These are phyloP conservation scores for Penicillium diatomitis DNA, from an alignment of 495 filamentous ascomycete species.

Conservation along the genomic window DNA sequence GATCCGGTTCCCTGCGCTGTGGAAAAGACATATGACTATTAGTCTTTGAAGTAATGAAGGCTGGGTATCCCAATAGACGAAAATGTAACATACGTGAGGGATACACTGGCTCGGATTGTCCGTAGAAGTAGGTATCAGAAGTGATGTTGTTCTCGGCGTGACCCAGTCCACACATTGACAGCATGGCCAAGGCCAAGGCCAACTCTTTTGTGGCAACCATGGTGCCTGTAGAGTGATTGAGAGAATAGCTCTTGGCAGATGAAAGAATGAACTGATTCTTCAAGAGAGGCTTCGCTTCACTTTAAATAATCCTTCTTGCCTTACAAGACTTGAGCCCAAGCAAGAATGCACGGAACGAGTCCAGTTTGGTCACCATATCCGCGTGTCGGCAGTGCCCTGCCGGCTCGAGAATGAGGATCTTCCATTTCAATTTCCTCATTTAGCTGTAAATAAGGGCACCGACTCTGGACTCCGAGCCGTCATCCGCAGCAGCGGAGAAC, in stretches of 20 bases:
- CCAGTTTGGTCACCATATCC: too few relatives aligned
- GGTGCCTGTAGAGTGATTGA: not conserved
- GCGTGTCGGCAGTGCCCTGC: too few relatives aligned
- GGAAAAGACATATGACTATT: too few relatives aligned
- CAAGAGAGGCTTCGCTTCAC: not conserved
- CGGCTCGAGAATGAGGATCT: too few relatives aligned
- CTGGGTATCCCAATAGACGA: not conserved
- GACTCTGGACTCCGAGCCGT: too few relatives aligned
- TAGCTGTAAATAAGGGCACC: too few relatives aligned
- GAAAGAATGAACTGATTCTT: too few relatives aligned
- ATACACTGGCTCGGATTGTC: constrained; percentile 45
- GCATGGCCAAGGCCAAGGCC: constrained; percentile 7
- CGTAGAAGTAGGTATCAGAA: constrained; percentile 39
- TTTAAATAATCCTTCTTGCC: constrained; percentile 3
- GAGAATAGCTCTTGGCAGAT: too few relatives aligned
- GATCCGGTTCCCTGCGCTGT: constrained; percentile 10
- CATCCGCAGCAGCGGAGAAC: too few relatives aligned
- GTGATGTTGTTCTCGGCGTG: constrained; percentile 12
- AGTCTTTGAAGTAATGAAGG: not conserved
- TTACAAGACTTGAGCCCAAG: too few relatives aligned
- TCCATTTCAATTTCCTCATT: too few relatives aligned
- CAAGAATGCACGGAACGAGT: too few relatives aligned
- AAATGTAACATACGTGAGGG: constrained; percentile 34
- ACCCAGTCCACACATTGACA: constrained; percentile 10
- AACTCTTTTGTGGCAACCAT: constrained; percentile 8